phyloP scores from a whole-genome alignment of 2,329 filamentous ascomycete genomes.

The Aspergillus tanneri region DNA sequence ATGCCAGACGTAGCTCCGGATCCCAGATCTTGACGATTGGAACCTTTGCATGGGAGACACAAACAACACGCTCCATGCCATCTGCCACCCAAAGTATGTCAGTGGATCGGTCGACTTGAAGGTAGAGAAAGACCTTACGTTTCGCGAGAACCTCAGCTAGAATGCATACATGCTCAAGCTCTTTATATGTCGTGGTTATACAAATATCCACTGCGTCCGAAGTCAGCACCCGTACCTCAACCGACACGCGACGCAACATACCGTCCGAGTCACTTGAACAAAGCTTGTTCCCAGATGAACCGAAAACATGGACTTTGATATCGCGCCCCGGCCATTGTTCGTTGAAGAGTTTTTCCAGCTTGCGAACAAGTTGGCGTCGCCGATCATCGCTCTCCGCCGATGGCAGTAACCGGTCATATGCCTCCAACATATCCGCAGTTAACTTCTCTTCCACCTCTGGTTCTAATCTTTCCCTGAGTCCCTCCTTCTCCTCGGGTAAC shows the following conservation, averaged over 20 bases:
- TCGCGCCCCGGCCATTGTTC: slow-evolving; percentile 87
- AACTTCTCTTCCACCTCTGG: slow-evolving; percentile 73
- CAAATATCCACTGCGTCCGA: slow-evolving; percentile 81
- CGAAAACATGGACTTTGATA: slow-evolving; percentile 90
- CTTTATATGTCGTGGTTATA: slow-evolving; percentile 87
- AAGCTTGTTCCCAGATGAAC: slow-evolving; percentile 93
- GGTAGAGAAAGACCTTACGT: slow-evolving; percentile 59
- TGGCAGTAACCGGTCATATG: slow-evolving; percentile 83
- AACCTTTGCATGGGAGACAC: slow-evolving; percentile 90
- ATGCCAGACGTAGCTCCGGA: slow-evolving; percentile 81
- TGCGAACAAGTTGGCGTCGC: slow-evolving; percentile 73
- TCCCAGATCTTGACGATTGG: slow-evolving; percentile 99
- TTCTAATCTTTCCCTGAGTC: slow-evolving; percentile 68
- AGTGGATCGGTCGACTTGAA: slow-evolving; percentile 7
- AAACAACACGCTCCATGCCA: slow-evolving; percentile 95
- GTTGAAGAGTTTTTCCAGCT: slow-evolving; percentile 84
- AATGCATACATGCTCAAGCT: slow-evolving; percentile 84
- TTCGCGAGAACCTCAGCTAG: slow-evolving; percentile 82
- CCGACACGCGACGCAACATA: slow-evolving; percentile 46
- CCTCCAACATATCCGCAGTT: slow-evolving; percentile 76
- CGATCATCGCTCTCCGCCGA: slow-evolving; percentile 75
- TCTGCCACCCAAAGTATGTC: slow-evolving; percentile 52
- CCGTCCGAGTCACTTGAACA: slow-evolving; percentile 96
- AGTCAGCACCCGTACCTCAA: slow-evolving; percentile 24
- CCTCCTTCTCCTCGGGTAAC: slow-evolving; percentile 67